Conservation (phyloP, 768 basidiomycete genomes). For the Mycena capillaripes region DNA sequence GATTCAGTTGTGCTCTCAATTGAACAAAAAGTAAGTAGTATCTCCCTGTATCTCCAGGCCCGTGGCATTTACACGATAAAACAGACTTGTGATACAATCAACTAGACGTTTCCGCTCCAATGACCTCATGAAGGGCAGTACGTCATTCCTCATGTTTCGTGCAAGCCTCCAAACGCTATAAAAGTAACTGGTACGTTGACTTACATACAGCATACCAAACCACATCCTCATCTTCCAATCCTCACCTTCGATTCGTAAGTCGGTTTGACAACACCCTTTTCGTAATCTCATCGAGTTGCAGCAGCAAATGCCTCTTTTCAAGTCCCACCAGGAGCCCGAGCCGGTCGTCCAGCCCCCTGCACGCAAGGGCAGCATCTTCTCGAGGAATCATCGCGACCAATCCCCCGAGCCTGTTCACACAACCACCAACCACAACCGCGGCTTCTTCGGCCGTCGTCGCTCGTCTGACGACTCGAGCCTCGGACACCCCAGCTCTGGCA, state of each 20-base stretch:
- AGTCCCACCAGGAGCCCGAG: constrained; percentile 36
- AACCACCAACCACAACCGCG: constrained; percentile 27
- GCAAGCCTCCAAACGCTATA: neutral
- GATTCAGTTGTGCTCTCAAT: too few relatives aligned
- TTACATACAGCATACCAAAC: neutral
- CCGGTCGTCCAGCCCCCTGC: constrained; percentile 24
- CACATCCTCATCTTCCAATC: too few relatives aligned
- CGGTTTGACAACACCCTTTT: neutral
- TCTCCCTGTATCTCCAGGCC: too few relatives aligned
- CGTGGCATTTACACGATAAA: too few relatives aligned
- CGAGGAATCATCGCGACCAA: constrained; percentile 33
- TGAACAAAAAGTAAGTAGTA: too few relatives aligned
- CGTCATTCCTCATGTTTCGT: constrained; percentile 20
- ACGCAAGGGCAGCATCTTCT: constrained; percentile 41
- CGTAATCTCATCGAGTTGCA: neutral
- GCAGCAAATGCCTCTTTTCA: constrained; percentile 43
- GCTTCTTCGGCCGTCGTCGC: constrained; percentile 39
- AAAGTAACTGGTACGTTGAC: neutral
- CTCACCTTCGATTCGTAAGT: neutral
- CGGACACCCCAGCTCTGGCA: constrained; percentile 7
- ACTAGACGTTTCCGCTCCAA: constrained; percentile 20
- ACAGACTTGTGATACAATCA: neutral
- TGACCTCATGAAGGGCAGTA: constrained; percentile 19
- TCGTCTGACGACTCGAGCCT: constrained; percentile 36
- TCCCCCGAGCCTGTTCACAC: constrained; percentile 20